Percentiles rank a stretch among this genome's conserved stretches.
Evolutionary conservation across 1,284 basidiomycete species (phyloP).

Genomic region (Heterobasidion occidentale): DNA sequence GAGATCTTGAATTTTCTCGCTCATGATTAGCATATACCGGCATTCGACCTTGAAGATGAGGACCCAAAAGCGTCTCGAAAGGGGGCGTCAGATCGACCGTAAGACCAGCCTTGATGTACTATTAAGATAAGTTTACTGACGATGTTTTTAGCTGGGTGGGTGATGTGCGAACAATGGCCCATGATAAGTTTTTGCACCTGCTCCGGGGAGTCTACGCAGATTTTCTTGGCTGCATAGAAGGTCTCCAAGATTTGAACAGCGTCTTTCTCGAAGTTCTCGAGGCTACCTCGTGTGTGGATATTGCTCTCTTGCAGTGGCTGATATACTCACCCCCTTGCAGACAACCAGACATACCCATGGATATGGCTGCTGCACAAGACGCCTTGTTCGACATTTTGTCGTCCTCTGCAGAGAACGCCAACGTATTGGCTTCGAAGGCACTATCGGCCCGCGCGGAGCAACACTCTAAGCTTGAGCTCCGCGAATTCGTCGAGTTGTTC

Average conservation of each 20-base stretch:
- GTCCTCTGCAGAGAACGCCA: conserved; percentile 78
- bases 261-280: conserved; percentile 58
- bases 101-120: not conserved
- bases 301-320: conserved; percentile 5
- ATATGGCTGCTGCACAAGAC: conserved; percentile 41
- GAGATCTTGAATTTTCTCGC: not conserved
- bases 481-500: conserved; percentile 78
- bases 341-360: conserved; percentile 26
- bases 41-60: conserved; percentile 47
- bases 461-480: conserved; percentile 65
- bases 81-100: conserved; percentile 10
- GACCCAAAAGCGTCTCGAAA: conserved; percentile 28
- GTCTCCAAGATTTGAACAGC: conserved; percentile 59
- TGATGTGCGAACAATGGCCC: conserved; percentile 60
- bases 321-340: conserved; percentile 17
- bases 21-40: conserved; percentile 42
- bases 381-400: conserved; percentile 70
- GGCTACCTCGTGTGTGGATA: conserved; percentile 31
- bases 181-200: conserved; percentile 61
- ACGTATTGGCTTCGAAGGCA: conserved; percentile 74
- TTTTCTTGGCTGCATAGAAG: conserved; percentile 66
- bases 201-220: conserved; percentile 59
- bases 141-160: conserved; percentile 21
- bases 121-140: not conserved
- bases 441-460: conserved; percentile 72